Conservation (phyloP, 305 asterid genomes). For the Monarda citriodora region DNA sequence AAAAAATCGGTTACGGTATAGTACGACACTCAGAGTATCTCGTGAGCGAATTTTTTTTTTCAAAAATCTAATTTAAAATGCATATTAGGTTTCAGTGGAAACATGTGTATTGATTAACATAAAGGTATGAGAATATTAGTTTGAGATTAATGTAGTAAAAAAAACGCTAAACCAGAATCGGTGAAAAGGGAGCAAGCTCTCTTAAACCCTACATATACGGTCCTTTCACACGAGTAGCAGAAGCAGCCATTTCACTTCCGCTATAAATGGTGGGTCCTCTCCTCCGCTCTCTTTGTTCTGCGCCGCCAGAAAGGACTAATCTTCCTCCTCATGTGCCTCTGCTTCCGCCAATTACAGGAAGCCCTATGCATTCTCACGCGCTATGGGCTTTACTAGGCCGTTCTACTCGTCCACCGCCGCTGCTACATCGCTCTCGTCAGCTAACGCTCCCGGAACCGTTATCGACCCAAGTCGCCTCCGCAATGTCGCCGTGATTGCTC, state of each 20-base stretch:
- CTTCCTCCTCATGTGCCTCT: slow-evolving; percentile 33
- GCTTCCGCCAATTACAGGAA: slow-evolving; percentile 29
- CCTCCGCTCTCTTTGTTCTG: slow-evolving; percentile 72
- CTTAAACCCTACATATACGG: slow-evolving; percentile 31
- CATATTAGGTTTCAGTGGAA: no score
- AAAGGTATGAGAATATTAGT: no score
- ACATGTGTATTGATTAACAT: no score
- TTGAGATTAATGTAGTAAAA: no score
- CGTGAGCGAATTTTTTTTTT: no score
- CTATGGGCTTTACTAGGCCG: slow-evolving; percentile 32
- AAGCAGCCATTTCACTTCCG: slow-evolving; percentile 31
- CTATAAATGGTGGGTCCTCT: slow-evolving; percentile 74
- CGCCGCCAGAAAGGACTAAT: slow-evolving; percentile 41
- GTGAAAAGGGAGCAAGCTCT: neutral
- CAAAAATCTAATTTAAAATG: no score
- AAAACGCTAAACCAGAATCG: no score
- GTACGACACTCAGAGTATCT: no score
- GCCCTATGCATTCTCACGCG: slow-evolving; percentile 29
- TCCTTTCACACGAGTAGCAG: slow-evolving; percentile 11
- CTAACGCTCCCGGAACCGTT: slow-evolving; percentile 32
- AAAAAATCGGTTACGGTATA: no score
- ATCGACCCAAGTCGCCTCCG: slow-evolving; percentile 74
- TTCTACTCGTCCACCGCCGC: slow-evolving; percentile 60
- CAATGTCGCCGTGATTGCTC: slow-evolving; percentile 98
- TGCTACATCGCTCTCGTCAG: slow-evolving; percentile 39